phyloP scores from a whole-genome alignment of 805 yeast species.

The Ascoidea tarda region DNA sequence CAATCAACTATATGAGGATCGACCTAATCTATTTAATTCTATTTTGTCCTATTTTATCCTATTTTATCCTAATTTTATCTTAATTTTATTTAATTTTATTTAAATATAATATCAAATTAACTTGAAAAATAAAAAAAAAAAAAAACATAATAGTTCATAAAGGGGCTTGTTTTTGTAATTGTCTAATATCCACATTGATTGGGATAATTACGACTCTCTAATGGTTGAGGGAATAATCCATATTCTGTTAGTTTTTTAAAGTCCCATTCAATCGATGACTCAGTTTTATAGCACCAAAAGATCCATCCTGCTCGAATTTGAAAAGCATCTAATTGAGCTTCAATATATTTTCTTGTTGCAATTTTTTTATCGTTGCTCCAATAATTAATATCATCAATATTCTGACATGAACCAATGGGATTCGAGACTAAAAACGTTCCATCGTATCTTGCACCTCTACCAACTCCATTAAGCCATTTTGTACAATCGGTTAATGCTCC shows the following conservation, averaged over 20 bases:
- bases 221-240: conserved; percentile 72
- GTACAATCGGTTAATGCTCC: conserved; percentile 92
- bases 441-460: conserved; percentile 70
- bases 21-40: too few relatives aligned
- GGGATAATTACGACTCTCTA: conserved; percentile 51
- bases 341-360: conserved; percentile 57
- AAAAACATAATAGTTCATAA: too few relatives aligned
- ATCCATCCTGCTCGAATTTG: conserved; percentile 76
- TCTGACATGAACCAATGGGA: conserved; percentile 49
- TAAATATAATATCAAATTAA: too few relatives aligned
- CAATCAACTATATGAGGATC: too few relatives aligned
- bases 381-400: conserved; percentile 26
- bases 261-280: conserved; percentile 77
- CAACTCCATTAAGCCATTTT: conserved; percentile 78
- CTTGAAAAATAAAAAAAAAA: too few relatives aligned
- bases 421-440: conserved; percentile 29
- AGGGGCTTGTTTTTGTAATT: too few relatives aligned
- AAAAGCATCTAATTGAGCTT: conserved; percentile 84
- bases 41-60: too few relatives aligned
- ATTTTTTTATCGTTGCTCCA: conserved; percentile 49
- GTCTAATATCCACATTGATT: conserved; percentile 40
- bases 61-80: too few relatives aligned
- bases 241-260: conserved; percentile 40
- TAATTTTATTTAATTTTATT: too few relatives aligned
- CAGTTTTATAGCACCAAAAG: conserved; percentile 92